Evolutionary conservation across 2,329 filamentous ascomycete species (phyloP).

Genomic region (Fusarium nematophilum): DNA sequence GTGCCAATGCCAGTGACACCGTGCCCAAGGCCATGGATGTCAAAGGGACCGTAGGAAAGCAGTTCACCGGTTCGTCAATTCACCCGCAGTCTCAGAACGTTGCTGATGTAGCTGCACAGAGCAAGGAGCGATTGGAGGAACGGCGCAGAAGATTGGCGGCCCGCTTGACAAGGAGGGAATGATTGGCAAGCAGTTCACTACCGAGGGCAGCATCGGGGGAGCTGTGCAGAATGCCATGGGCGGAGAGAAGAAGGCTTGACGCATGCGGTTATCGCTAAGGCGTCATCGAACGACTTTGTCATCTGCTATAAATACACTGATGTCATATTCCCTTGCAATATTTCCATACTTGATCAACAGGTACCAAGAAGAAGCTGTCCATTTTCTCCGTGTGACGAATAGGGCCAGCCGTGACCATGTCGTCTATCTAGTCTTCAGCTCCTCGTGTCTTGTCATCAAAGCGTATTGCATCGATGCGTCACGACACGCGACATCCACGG

Average conservation of each 20-base stretch:
- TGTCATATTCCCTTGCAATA: no score
- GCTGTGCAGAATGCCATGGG: slow-evolving; percentile 60
- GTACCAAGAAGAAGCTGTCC: no score
- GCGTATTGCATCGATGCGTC: not conserved
- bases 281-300: no score
- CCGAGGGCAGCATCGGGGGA: slow-evolving; percentile 63
- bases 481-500: not conserved
- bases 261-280: no score
- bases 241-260: slow-evolving; percentile 51
- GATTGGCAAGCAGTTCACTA: slow-evolving; percentile 67
- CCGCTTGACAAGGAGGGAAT: slow-evolving; percentile 62
- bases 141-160: slow-evolving; percentile 62
- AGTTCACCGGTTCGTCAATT: slow-evolving; percentile 62
- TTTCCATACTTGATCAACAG: no score
- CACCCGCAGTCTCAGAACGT: rapidly evolving
- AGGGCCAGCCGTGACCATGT: no score
- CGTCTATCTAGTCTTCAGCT: no score
- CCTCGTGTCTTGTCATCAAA: no score
- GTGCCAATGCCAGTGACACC: not conserved
- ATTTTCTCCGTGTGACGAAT: no score
- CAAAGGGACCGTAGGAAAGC: slow-evolving; percentile 63
- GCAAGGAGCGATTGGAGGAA: slow-evolving; percentile 61
- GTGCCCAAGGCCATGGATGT: slow-evolving; percentile 59
- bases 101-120: slow-evolving; percentile 40
- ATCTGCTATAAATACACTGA: no score